Evolutionary conservation across 352 stramenopile species (phyloP).

Genomic region (Globisporangium abappressorium): DNA sequence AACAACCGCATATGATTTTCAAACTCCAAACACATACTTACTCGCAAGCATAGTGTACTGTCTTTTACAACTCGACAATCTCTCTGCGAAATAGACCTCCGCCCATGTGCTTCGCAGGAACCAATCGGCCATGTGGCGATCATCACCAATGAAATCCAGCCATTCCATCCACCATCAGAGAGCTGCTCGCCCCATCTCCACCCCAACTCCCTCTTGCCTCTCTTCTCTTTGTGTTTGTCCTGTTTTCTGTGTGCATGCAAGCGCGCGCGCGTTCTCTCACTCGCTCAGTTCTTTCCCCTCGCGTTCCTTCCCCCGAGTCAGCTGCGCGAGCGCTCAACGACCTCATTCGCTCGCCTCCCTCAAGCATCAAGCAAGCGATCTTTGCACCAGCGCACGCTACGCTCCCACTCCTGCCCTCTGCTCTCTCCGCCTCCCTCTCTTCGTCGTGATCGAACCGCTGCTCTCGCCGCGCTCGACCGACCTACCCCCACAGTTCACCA

Average conservation of each 20-base stretch:
- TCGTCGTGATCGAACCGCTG: conserved; percentile 4
- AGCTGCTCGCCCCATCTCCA: not conserved
- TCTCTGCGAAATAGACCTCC: not conserved
- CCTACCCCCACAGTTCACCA: conserved; percentile 12
- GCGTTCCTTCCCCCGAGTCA: conserved; percentile 3
- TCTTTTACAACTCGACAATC: not conserved
- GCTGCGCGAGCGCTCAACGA: conserved; percentile 1
- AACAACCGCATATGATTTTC: not conserved
- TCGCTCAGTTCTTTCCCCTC: not conserved
- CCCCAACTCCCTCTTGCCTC: not conserved
- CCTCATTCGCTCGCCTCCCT: not conserved
- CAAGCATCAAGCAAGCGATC: conserved; percentile 8
- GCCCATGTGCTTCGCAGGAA: conserved; percentile 9
- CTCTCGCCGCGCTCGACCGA: conserved; percentile 2
- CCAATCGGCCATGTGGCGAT: not conserved
- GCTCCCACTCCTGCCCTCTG: not conserved
- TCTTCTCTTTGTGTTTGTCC: not conserved
- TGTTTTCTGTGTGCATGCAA: not conserved
- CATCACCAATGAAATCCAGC: conserved; percentile 11
- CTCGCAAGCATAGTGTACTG: not conserved
- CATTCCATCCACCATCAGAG: not conserved
- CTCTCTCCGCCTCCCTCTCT: not conserved
- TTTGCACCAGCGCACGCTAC: not conserved
- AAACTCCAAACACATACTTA: not conserved
- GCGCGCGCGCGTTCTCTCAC: not conserved